A percentile compares a stretch with the other conserved stretches of the same genome.
These are phyloP conservation scores for Mycena venus DNA, from an alignment of 768 basidiomycete genomes.

Conservation along the genomic window DNA sequence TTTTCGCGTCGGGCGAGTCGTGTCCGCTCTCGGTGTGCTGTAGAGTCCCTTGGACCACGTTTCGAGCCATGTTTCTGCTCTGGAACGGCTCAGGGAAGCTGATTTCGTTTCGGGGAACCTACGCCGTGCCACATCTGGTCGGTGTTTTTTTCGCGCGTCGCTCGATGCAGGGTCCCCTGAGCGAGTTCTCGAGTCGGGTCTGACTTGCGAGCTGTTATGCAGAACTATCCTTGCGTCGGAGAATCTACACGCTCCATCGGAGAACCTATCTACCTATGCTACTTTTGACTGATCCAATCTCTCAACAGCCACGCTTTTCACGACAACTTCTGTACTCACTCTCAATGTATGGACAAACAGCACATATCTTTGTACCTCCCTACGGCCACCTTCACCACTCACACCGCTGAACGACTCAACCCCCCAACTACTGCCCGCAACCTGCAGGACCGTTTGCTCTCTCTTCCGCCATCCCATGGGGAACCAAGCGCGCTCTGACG, in stretches of 20 bases:
- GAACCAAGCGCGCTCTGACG: constrained; percentile 77
- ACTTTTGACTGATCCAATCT: neutral
- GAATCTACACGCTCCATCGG: neutral
- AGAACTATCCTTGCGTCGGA: no score
- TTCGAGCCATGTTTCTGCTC: neutral
- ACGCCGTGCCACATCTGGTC: neutral
- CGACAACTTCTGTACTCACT: constrained; percentile 84
- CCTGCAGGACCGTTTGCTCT: constrained; percentile 85
- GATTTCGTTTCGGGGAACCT: neutral
- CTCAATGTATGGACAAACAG: constrained; percentile 79
- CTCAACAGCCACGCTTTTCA: constrained; percentile 85
- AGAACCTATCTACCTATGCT: neutral
- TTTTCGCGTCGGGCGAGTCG: constrained; percentile 7
- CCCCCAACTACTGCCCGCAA: constrained; percentile 61
- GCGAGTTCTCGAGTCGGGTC: no score
- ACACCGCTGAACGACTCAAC: constrained; percentile 53
- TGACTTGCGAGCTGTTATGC: no score
- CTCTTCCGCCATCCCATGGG: constrained; percentile 78
- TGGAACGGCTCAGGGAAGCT: no score
- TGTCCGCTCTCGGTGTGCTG: neutral
- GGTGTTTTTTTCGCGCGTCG: no score
- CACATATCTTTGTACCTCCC: constrained; percentile 81
- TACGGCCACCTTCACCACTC: constrained; percentile 84
- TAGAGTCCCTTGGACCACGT: neutral
- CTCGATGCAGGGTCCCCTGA: no score